A percentile compares a stretch with the other conserved stretches of the same genome.
phyloP scores from a whole-genome alignment of 495 filamentous ascomycete species.

The Talaromyces stipitatus region DNA sequence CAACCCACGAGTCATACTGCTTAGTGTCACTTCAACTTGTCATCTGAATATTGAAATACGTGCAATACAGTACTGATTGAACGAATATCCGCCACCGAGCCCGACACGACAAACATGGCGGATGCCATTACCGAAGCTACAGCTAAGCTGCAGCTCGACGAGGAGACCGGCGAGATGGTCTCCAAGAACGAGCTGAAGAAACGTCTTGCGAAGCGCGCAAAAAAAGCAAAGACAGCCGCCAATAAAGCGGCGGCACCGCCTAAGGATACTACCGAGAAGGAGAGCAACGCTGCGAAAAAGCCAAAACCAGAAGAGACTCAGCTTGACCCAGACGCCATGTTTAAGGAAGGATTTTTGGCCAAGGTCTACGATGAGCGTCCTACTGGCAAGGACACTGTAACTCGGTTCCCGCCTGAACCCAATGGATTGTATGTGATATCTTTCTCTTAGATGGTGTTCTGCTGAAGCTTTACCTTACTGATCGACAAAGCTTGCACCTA shows the following conservation, averaged over 20 bases:
- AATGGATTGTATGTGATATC: conserved; percentile 31
- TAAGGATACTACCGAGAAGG: conserved; percentile 21
- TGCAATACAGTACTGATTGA: neutral
- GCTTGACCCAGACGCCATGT: conserved; percentile 64
- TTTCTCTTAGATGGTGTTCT: neutral
- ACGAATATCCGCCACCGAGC: neutral
- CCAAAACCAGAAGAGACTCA: conserved; percentile 30
- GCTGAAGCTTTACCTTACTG: neutral
- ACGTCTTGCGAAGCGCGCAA: conserved; percentile 51
- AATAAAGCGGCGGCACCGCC: conserved; percentile 17
- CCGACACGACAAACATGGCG: conserved; percentile 35
- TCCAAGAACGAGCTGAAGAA: conserved; percentile 63
- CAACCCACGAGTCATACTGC: neutral
- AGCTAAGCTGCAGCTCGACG: conserved; percentile 55
- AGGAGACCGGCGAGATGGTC: conserved; percentile 60
- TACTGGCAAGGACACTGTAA: conserved; percentile 50
- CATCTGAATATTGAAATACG: neutral
- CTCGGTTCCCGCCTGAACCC: conserved; percentile 90
- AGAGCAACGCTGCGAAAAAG: conserved; percentile 13
- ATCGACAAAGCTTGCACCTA: neutral
- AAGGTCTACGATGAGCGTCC: conserved; percentile 74
- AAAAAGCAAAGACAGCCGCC: conserved; percentile 38
- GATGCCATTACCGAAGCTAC: conserved; percentile 44
- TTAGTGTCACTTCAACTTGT: neutral
- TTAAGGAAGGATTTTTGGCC: conserved; percentile 76